Evolutionary conservation across 306 rosid genomes (phyloP), one percentile per base, ranked within the genome.

Genomic region (Hippophae gyantsensis): DNA sequence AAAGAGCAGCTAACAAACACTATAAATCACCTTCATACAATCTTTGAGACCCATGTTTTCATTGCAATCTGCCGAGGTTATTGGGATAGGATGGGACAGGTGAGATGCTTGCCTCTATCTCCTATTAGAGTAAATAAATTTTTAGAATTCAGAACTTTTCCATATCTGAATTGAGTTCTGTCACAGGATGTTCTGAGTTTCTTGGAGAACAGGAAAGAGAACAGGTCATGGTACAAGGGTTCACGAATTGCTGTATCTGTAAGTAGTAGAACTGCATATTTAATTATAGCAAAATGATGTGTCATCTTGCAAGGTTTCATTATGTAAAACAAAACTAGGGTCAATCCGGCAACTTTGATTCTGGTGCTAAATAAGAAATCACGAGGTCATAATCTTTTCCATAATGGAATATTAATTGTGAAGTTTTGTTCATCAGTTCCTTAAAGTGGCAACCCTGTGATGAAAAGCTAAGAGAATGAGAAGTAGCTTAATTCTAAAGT

Each of bases 21-120:
- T 7, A 27, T 72, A 12, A 51, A 68, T 47, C 71, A 60, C 11
- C 54, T 77, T 13, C 67, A 65, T 42, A 55, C 56, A 10, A 71
- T 72, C n/a, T 58, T 69, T 23, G 56, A 64, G 44, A 60, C 69
- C 68, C 50, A 66, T 27, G 71, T 68, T 40, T 72, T 73, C 27
- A 48, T 55, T 63, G 74, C 66, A 49, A 56, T 68, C 57, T 72
- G 75, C 40, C 55, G 58, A 5, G 74, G 63, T 13, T 52, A 72
- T 47, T 76, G 75, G 72, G 74, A 77, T 13, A 57, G 66, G 11
- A 56, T 69, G 71, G 81, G 78, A 38, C 74, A 72, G 75, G 75
- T 75, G 43, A 13, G 14, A 43, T 5, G n/a, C 8, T 38, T 43
- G 6, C 10, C 4, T 7, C 12, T 12, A 10, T 42, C 12, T 26